A percentile compares a stretch with the other conserved stretches of the same genome.
phyloP scores from a whole-genome alignment of 768 basidiomycete species.

The Tricholoma furcatifolium region DNA sequence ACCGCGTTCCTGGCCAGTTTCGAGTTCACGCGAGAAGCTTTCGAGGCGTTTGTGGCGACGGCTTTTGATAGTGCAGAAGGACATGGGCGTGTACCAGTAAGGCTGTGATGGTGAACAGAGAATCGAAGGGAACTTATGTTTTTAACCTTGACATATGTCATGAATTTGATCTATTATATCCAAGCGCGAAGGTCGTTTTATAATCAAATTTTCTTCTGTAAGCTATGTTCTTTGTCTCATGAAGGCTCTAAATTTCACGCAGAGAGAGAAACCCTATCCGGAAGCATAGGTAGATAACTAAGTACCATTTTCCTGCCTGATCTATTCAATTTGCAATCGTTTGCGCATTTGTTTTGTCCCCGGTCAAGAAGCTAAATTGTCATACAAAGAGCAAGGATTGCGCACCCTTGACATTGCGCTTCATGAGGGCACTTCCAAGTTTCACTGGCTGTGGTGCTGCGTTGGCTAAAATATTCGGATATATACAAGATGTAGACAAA shows the following conservation, averaged over 20 bases:
- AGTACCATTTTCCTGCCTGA: conserved; percentile 71
- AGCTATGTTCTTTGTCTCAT: no score
- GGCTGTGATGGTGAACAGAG: conserved; percentile 8
- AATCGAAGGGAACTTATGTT: no score
- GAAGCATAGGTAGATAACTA: no score
- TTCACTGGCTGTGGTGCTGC: no score
- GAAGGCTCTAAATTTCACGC: no score
- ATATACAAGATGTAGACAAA: no score
- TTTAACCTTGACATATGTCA: no score
- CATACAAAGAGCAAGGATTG: background rate
- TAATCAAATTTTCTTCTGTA: no score
- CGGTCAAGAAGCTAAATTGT: conserved; percentile 31
- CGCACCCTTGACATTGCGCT: conserved; percentile 55
- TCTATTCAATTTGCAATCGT: conserved; percentile 48
- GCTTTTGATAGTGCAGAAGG: conserved; percentile 37
- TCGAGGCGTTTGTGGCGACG: conserved; percentile 43
- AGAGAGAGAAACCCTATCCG: no score
- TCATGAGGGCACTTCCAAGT: conserved; percentile 69
- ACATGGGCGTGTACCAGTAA: conserved; percentile 18
- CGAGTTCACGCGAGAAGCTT: conserved; percentile 55
- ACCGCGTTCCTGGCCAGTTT: conserved; percentile 50
- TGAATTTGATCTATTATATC: no score
- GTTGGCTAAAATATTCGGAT: no score
- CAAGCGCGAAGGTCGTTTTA: no score
- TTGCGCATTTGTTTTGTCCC: conserved; percentile 47